Evolutionary conservation across 805 yeast species (phyloP), one percentile per base, ranked within the genome.

Genomic region (Wickerhamomyces canadensis): DNA sequence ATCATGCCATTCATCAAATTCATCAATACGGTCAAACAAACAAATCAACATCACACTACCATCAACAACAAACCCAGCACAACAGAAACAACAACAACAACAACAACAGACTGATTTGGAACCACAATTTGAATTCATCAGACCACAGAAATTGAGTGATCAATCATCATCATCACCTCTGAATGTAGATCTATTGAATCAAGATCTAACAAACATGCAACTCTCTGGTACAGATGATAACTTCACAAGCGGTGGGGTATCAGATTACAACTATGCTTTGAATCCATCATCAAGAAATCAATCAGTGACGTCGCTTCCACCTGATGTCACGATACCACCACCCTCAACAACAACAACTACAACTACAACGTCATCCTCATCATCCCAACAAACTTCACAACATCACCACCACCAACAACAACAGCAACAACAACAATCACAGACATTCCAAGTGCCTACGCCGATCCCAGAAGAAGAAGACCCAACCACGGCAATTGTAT

Each of bases 161-260:
- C 27, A 29, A 2, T 13, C 19, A 8, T 31, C 27, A 8, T 34
- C n/a, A n/a, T n/a, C n/a, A n/a, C n/a, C n/a, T n/a, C n/a, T n/a
- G n/a, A n/a, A n/a, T n/a, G n/a, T 34, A 11, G 40, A 34, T 17
- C 31, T 36, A 11, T 17, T 31, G 9, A 29, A 36, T 1, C 22
- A 26, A 5, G 49, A 48, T 14, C 11, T 46, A 13, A 32, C 37
- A 4, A 32, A 30, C 12, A 17, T 50, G 11, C 45, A 43, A 16
- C 38, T 48, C 19, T 43, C 49, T 11, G 54, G 54, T 1, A 50
- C 56, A 17, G 56, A 50, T 27, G 55, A 50, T 25, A 48, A 50
- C 35, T 48, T 49, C 33, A 52, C 56, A 8, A 46, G 53, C 5
- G 53, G 41, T 15, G 45, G 41, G 6, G 35, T 14, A 2, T 40